Evolutionary conservation across 1,284 basidiomycete species (phyloP).

Genomic region (Ceratobasidium sp.): DNA sequence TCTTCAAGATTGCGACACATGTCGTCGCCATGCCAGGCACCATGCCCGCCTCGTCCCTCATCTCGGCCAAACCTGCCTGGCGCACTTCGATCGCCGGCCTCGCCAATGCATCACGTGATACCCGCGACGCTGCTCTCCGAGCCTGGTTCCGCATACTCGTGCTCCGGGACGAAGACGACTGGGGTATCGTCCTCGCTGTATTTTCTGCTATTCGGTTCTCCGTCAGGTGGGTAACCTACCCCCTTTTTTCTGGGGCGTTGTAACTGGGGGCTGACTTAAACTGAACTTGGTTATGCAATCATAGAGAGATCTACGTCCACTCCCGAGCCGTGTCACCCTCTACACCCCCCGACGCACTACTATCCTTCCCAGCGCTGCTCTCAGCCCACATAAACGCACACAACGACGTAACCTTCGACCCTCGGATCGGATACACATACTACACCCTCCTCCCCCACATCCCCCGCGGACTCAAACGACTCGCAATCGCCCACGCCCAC

Average conservation of each 20-base stretch:
- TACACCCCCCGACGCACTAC: conserved; percentile 10
- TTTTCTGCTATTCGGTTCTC: conserved; percentile 10
- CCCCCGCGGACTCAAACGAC: conserved; percentile 28
- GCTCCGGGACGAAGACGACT: conserved; percentile 34
- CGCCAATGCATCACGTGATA: conserved; percentile 35
- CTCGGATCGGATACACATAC: conserved; percentile 29
- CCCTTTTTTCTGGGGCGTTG: no score
- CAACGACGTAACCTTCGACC: conserved; percentile 39
- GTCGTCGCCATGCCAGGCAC: conserved; percentile 24
- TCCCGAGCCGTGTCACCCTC: conserved; percentile 10
- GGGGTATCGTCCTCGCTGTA: not conserved
- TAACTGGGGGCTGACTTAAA: no score
- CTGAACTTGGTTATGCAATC: no score
- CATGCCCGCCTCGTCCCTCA: conserved; percentile 27
- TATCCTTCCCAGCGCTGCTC: conserved; percentile 31
- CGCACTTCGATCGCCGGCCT: conserved; percentile 19
- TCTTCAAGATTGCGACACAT: conserved; percentile 27
- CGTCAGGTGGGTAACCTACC: conserved; percentile 24
- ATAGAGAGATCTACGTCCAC: conserved; percentile 37
- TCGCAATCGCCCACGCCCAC: conserved; percentile 34
- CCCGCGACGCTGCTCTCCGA: conserved; percentile 25
- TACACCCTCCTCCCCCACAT: conserved; percentile 32
- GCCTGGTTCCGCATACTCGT: conserved; percentile 33
- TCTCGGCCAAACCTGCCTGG: conserved; percentile 37
- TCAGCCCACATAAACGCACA: conserved; percentile 41